Conservation (phyloP, 192 early-diverging fungal species). For the Dissophora ornata region DNA sequence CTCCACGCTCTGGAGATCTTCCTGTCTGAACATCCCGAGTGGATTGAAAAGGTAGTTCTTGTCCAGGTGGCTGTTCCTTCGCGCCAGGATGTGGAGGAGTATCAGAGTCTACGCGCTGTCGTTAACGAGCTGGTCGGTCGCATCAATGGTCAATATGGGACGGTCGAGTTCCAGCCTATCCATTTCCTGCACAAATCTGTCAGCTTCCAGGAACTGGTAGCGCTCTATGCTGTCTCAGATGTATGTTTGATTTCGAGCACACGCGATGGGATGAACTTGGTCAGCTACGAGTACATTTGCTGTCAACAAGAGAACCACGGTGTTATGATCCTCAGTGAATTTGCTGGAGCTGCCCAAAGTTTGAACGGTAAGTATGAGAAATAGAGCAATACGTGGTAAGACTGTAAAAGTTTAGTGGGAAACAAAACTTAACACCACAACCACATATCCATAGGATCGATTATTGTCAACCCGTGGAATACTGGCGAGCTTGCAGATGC, state of each 20-base stretch:
- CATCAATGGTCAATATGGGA: slow-evolving; percentile 97
- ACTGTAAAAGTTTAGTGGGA: no score
- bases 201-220: slow-evolving; percentile 92
- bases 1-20: slow-evolving; percentile 96
- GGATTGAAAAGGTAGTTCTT: slow-evolving; percentile 92
- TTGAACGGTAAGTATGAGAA: slow-evolving; percentile 82
- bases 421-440: no score
- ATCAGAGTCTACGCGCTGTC: slow-evolving; percentile 90
- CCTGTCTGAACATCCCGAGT: slow-evolving; percentile 88
- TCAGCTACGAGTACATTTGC: slow-evolving; percentile 98
- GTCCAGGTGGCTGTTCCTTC: slow-evolving; percentile 99
- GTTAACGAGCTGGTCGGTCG: slow-evolving; percentile 98
- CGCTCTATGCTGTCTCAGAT: slow-evolving; percentile 96
- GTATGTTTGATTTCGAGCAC: slow-evolving; percentile 98
- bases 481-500: slow-evolving; percentile 94
- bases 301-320: slow-evolving; percentile 93
- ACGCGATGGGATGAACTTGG: slow-evolving; percentile 99
- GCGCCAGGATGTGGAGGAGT: slow-evolving; percentile 98
- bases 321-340: slow-evolving; percentile 96
- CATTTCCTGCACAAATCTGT: slow-evolving; percentile 99
- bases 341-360: slow-evolving; percentile 98
- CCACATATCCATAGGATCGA: slow-evolving; percentile 78
- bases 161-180: slow-evolving; percentile 97
- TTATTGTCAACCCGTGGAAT: slow-evolving; percentile 99
- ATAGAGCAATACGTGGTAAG: no score